Percentiles rank a stretch among this genome's conserved stretches.
Evolutionary conservation across 2,329 filamentous ascomycete species (phyloP).

Genomic region (Huntiella savannae): DNA sequence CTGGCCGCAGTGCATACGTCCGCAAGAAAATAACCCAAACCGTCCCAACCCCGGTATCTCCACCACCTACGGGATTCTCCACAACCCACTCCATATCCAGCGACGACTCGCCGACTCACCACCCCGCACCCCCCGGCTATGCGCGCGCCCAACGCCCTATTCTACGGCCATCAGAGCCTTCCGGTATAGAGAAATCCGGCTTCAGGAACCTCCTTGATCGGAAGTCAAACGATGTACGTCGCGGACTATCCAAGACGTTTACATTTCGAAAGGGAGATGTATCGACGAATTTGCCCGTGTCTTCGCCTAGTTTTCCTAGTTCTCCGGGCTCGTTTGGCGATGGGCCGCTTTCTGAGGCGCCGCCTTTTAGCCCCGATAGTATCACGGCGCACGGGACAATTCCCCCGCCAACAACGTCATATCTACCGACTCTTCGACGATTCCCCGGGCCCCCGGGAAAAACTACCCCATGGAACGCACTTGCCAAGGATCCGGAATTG

Average conservation of each 20-base stretch:
- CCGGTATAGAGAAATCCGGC: conserved; percentile 35
- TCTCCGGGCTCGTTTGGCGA: background rate
- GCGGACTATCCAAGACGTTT: conserved; percentile 34
- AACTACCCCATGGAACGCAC: conserved; percentile 32
- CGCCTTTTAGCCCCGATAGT: conserved; percentile 11
- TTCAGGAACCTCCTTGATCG: conserved; percentile 33
- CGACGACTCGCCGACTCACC: conserved; percentile 5
- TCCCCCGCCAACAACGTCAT: background rate
- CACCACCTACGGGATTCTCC: background rate
- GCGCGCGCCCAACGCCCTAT: conserved; percentile 24
- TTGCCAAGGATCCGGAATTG: conserved; percentile 38
- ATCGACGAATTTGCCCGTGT: background rate
- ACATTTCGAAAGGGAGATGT: conserved; percentile 23
- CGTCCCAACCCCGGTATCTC: conserved; percentile 16
- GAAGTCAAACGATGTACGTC: conserved; percentile 34
- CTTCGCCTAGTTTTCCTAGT: background rate
- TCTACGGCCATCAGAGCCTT: conserved; percentile 30
- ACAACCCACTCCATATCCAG: background rate
- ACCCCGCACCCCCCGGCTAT: conserved; percentile 18
- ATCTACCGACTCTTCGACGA: conserved; percentile 26
- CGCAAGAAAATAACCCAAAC: conserved; percentile 38
- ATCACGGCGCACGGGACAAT: background rate
- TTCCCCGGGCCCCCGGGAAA: conserved; percentile 33
- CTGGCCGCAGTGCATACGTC: conserved; percentile 37
- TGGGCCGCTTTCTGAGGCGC: background rate